phyloP scores from a whole-genome alignment of 352 stramenopile species.

The Plasmopara halstedii region DNA sequence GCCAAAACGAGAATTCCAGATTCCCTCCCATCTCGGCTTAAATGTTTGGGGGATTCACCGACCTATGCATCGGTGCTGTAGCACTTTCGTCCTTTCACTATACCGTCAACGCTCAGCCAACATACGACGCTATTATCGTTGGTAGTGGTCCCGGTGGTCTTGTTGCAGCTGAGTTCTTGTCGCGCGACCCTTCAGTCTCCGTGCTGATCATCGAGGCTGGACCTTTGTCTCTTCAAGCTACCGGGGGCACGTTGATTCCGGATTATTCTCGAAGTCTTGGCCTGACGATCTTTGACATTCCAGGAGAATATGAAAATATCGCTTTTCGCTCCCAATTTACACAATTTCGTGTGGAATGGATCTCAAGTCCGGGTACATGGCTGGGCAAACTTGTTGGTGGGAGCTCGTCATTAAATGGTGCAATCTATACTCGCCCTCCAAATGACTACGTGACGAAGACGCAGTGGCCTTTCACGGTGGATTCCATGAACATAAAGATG shows the following conservation, averaged over 20 bases:
- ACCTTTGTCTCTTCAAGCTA: constrained; percentile 29
- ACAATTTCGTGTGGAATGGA: constrained; percentile 46
- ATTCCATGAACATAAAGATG: constrained; percentile 52
- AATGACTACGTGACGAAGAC: constrained; percentile 39
- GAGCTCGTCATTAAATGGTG: constrained; percentile 70
- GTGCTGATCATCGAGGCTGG: constrained; percentile 61
- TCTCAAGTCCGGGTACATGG: too few species aligned
- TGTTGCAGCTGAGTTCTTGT: constrained; percentile 50
- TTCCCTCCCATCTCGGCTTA: too few species aligned
- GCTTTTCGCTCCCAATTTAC: constrained; percentile 36
- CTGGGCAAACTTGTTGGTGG: constrained; percentile 79
- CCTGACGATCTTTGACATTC: constrained; percentile 65
- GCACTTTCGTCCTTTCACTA: too few species aligned
- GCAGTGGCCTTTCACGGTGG: constrained; percentile 31
- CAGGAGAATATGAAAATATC: constrained; percentile 43
- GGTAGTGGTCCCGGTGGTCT: constrained; percentile 50
- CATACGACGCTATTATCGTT: constrained; percentile 51
- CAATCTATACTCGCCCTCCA: constrained; percentile 67
- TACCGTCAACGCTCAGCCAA: constrained; percentile 18
- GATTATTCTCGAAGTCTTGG: constrained; percentile 32
- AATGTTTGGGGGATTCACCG: too few species aligned
- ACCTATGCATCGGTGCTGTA: too few species aligned
- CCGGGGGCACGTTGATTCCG: constrained; percentile 35
- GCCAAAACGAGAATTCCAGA: too few species aligned
- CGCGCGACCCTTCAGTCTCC: constrained; percentile 34